These are phyloP conservation scores for Aureobasidium sp. DNA, from an alignment of 2,329 filamentous ascomycete species.

Conservation along the genomic window DNA sequence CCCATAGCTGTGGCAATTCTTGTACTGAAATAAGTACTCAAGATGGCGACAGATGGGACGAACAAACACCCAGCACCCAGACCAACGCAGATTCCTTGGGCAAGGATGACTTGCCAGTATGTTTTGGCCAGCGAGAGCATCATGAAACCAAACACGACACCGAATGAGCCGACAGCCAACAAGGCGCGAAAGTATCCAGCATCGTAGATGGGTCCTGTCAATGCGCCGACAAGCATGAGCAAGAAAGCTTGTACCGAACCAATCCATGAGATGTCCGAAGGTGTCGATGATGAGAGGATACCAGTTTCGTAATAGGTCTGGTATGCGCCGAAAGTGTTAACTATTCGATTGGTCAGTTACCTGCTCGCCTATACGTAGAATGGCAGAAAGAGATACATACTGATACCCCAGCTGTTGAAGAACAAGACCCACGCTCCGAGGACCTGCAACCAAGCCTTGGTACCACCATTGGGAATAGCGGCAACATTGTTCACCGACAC, in stretches of 20 bases:
- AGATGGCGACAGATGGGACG: constrained; percentile 40
- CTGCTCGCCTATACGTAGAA: not conserved
- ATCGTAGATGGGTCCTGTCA: constrained; percentile 45
- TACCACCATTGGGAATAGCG: constrained; percentile 40
- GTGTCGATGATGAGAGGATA: constrained; percentile 32
- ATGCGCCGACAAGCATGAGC: constrained; percentile 38
- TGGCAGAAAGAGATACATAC: not conserved
- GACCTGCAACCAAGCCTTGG: constrained; percentile 42
- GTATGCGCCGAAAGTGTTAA: constrained; percentile 44
- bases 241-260: constrained; percentile 43
- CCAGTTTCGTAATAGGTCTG: constrained; percentile 42
- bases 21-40: constrained; percentile 43
- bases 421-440: constrained; percentile 40
- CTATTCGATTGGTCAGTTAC: constrained; percentile 21
- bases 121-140: constrained; percentile 42
- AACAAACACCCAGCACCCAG: constrained; percentile 40
- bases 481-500: constrained; percentile 36
- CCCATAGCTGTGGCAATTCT: constrained; percentile 40
- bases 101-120: constrained; percentile 46
- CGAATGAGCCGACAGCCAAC: constrained; percentile 35
- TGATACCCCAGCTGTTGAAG: constrained; percentile 38
- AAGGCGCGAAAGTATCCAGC: constrained; percentile 40
- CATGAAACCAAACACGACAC: constrained; percentile 45
- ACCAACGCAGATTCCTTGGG: constrained; percentile 44
- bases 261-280: constrained; percentile 44